phyloP scores from a whole-genome alignment of 306 rosid species.

The Pueraria montana region DNA sequence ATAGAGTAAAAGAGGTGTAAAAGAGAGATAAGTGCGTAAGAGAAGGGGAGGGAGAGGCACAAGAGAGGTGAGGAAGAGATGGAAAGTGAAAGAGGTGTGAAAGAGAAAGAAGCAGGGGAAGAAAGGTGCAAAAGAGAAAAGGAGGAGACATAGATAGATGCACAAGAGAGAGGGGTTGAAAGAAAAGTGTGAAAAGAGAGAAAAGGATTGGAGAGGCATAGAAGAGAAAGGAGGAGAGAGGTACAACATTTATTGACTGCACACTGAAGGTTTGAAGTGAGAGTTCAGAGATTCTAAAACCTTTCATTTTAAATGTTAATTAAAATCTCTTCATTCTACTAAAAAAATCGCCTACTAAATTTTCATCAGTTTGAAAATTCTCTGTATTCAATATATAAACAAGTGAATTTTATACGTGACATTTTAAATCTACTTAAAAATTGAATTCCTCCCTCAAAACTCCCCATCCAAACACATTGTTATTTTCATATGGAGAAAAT shows the following conservation, averaged over 20 bases:
- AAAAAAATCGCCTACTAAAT: neutral
- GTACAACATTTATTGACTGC: no score
- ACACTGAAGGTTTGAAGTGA: no score
- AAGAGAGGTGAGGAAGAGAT: no score
- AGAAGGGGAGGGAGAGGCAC: no score
- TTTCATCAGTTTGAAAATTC: neutral
- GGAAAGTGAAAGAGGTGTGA: no score
- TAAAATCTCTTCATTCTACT: neutral
- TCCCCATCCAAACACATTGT: constrained; percentile 30
- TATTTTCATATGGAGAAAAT: constrained; percentile 54
- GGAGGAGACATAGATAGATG: no score
- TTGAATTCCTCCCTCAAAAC: neutral
- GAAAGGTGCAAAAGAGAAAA: no score
- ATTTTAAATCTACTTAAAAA: neutral
- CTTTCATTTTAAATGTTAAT: no score
- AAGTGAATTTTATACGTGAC: neutral
- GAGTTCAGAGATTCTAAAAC: no score
- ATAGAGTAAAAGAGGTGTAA: no score
- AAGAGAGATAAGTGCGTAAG: no score
- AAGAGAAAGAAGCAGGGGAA: no score
- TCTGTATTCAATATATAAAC: neutral
- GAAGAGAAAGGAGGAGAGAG: neutral
- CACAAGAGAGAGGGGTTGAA: neutral
- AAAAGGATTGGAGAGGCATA: neutral
- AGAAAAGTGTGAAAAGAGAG: neutral